Conservation (phyloP, 176 grass and related monocot species). For the Musa schizocarpa region DNA sequence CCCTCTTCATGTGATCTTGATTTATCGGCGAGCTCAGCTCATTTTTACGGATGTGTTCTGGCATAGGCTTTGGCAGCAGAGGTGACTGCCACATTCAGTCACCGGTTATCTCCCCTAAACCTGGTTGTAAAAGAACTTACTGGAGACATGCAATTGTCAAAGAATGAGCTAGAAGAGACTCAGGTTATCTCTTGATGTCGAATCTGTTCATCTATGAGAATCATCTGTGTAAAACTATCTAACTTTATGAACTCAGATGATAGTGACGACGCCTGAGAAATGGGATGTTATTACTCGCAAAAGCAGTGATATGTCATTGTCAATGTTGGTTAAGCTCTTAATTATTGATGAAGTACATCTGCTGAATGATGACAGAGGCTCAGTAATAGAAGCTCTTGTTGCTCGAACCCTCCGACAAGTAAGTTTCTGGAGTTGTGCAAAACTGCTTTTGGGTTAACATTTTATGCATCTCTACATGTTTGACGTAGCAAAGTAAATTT, state of each 20-base stretch:
- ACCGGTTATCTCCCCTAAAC: constrained; percentile 66
- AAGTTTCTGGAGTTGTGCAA: constrained; percentile 2
- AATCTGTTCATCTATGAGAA: constrained; percentile 8
- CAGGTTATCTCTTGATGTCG: constrained; percentile 36
- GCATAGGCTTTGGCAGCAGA: constrained; percentile 85
- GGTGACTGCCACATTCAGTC: constrained; percentile 82
- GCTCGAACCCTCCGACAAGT: constrained; percentile 91
- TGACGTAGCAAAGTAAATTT: not conserved
- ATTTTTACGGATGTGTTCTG: not conserved
- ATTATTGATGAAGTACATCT: constrained; percentile 99
- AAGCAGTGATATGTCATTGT: constrained; percentile 98
- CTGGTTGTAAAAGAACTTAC: constrained; percentile 83
- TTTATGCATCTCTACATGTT: constrained; percentile 2
- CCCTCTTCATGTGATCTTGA: not conserved
- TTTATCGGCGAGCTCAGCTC: not conserved
- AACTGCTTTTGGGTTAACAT: not conserved
- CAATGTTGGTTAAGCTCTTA: constrained; percentile 90
- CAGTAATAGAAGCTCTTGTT: constrained; percentile 94
- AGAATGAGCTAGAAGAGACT: constrained; percentile 87
- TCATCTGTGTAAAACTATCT: constrained; percentile 17
- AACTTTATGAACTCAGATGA: constrained; percentile 58
- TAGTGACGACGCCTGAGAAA: constrained; percentile 97
- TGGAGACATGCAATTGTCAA: constrained; percentile 93
- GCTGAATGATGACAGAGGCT: constrained; percentile 94
- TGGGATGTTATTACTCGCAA: constrained; percentile 99